Base-by-base conservation (phyloP, 202 grass and related monocot genomes). In the Schoenoplectus tabernaemontani region DNA sequence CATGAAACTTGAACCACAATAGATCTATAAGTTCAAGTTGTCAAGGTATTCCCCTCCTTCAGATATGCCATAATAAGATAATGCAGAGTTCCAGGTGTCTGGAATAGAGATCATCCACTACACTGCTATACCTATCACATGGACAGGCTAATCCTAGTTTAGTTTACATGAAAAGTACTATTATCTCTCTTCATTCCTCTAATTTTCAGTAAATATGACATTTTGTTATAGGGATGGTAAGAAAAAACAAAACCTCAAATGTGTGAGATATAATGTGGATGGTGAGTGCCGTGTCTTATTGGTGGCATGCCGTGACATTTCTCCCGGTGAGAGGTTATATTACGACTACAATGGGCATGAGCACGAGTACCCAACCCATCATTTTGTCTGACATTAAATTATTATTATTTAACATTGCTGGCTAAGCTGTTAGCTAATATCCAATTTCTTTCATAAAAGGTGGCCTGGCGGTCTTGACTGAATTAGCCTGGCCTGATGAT, bases 271-370 rank as follows among this genome's bases (percentile, higher is more conserved):
- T 59, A 80, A 92, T 81, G 89, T 98, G n/a, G 66, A 92, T 41
- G 95, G 88, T 59, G 88, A 98, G 74, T 90, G 91, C 76, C 87
- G 86, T 64, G 95, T 88, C 43, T 84, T 98, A 84, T 79, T 95
- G 81, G 89, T 98, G 9, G 86, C 95, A 59, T 92, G 86, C 58
- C 95, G 86, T 51, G 89, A 95, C 87, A 98, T 98, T 72, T 86
- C 84, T 83, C 67, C 76, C 33, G 95, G 95, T 44, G 95, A 95
- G 73, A 92, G 83, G 83, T 82, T 95, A 76, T 92, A 98, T 83
- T 98, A 92, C 28, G 95, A 98, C 67, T 98, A 98, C 81, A 95
- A 98, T 36, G 91, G 88, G 74, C 86, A 90, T 28, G 91, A 95
- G 41, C 75, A 98, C 57, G 91, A 85, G 1, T 95, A 95, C 43